These are phyloP conservation scores for Leccinum angustisporum DNA, from an alignment of 1,284 basidiomycete species.

Conservation along the genomic window DNA sequence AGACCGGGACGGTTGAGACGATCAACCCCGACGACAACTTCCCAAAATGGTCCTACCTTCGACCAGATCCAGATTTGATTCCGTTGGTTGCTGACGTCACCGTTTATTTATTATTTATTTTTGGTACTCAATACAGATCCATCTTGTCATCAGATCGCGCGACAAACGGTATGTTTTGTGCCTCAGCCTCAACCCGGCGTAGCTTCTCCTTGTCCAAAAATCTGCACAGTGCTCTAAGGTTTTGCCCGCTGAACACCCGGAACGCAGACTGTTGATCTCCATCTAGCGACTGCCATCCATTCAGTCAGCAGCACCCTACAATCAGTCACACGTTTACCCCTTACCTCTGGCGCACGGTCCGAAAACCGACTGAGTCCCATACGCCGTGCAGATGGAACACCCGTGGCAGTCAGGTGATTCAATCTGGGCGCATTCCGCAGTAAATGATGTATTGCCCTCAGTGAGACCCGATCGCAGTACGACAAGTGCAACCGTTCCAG, in stretches of 20 bases:
- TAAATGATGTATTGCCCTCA: slow-evolving; percentile 77
- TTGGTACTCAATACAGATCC: slow-evolving; percentile 48
- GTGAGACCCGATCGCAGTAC: slow-evolving; percentile 82
- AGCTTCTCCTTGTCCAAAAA: slow-evolving; percentile 67
- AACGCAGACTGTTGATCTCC: slow-evolving; percentile 71
- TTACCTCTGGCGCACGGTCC: slow-evolving; percentile 70
- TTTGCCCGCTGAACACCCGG: slow-evolving; percentile 80
- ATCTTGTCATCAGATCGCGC: slow-evolving; percentile 60
- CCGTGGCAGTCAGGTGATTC: slow-evolving; percentile 81
- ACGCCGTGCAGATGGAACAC: slow-evolving; percentile 74
- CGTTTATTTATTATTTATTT: slow-evolving; percentile 2
- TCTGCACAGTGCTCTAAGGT: slow-evolving; percentile 61
- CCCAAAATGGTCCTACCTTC: slow-evolving; percentile 4
- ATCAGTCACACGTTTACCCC: slow-evolving; percentile 11
- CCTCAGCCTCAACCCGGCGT: slow-evolving; percentile 56
- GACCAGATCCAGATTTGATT: slow-evolving; percentile 13
- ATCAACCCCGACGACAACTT: slow-evolving; percentile 12
- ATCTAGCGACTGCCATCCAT: slow-evolving; percentile 43
- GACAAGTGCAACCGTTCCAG: slow-evolving; percentile 87
- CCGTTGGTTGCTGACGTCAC: slow-evolving; percentile 18
- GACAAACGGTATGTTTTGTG: slow-evolving; percentile 54
- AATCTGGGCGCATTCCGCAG: slow-evolving; percentile 64
- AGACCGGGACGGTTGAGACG: slow-evolving; percentile 2
- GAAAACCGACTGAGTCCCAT: slow-evolving; percentile 81
- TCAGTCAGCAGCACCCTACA: slow-evolving; percentile 10